phyloP scores from a whole-genome alignment of 805 yeast genomes.

The Torulaspora microellipsoides region DNA sequence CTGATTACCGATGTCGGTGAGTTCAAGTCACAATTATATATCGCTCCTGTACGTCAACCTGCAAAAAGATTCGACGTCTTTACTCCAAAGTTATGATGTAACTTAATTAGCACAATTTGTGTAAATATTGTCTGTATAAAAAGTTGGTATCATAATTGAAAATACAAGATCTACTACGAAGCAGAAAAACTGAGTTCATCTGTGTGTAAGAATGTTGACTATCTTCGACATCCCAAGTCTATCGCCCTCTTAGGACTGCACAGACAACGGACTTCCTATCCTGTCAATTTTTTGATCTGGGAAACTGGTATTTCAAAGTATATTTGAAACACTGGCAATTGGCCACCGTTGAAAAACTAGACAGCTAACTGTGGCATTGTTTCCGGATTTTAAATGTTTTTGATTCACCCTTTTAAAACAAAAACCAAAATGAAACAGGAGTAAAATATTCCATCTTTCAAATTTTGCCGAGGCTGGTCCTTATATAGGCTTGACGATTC shows the following conservation, averaged over 20 bases:
- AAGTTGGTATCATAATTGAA: neutral
- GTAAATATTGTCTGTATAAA: neutral
- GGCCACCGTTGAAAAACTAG: constrained; percentile 35
- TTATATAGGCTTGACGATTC: too few species aligned
- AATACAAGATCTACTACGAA: neutral
- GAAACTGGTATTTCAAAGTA: constrained; percentile 35
- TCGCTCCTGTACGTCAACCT: constrained; percentile 65
- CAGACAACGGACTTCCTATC: constrained; percentile 39
- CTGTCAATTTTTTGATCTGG: constrained; percentile 34
- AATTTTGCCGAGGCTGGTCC: too few species aligned
- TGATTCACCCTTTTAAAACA: constrained; percentile 31
- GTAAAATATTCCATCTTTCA: too few species aligned
- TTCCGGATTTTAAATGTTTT: constrained; percentile 30
- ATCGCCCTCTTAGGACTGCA: constrained; percentile 28
- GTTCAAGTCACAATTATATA: constrained; percentile 50
- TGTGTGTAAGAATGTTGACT: constrained; percentile 29
- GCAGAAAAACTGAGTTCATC: neutral
- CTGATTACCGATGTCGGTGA: constrained; percentile 42
- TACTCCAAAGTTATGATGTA: constrained; percentile 12
- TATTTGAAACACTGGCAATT: constrained; percentile 37
- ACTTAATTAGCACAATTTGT: neutral
- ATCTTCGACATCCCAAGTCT: constrained; percentile 38
- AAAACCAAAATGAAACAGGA: neutral
- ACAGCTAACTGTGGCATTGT: constrained; percentile 39
- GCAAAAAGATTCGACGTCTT: constrained; percentile 28